Evolutionary conservation across 176 grass and related monocot genomes (phyloP), one percentile per base, ranked within the genome.

Genomic region (Urochloa ruziziensis): DNA sequence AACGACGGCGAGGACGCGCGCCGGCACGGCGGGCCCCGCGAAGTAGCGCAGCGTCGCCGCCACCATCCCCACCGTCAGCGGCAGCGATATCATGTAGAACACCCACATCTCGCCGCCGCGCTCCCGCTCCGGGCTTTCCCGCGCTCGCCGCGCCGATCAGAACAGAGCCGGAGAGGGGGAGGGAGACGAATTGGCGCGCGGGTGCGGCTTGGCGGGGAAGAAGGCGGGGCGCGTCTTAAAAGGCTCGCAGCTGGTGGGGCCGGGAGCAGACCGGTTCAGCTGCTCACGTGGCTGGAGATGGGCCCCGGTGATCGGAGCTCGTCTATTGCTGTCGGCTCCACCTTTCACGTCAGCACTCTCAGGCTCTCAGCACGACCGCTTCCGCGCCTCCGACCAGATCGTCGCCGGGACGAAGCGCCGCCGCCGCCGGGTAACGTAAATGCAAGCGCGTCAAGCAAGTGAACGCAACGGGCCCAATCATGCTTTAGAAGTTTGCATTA

Each of bases 31-130:
- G 21, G 96, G 96, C 35, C 96, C 96, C 59, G 93, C 93, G 91
- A 98, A 98, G 91, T 98, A 98, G 62, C 89, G 92, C 81, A 98
- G 91, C 79, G 96, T 98, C 17, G 92, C 76, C 36, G 35, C 83
- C 78, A 95, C 93, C 96, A 93, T 85, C 48, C 96, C 96, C 28
- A 91, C 75, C 61, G 96, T 98, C 33, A 95, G 75, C 15, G 96
- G 96, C 52, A 98, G 73, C 82, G 96, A 93, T 65, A 98, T 80
- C 85, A 93, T n/a, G 84, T 93, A 95, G 78, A 98, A 98, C 35
- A 88, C 85, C 96, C 96, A 95, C 93, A 98, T 98, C 65, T n/a
- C n/a, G n/a, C 48, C 82, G 6, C 47, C 13, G 3, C n/a, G n/a
- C n/a, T n/a, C n/a, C 68, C 24, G 65, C 25, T 25, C 15, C 74